These are phyloP conservation scores for Penium margaritaceum DNA, from an alignment of 139 green algal species.

Conservation along the genomic window DNA sequence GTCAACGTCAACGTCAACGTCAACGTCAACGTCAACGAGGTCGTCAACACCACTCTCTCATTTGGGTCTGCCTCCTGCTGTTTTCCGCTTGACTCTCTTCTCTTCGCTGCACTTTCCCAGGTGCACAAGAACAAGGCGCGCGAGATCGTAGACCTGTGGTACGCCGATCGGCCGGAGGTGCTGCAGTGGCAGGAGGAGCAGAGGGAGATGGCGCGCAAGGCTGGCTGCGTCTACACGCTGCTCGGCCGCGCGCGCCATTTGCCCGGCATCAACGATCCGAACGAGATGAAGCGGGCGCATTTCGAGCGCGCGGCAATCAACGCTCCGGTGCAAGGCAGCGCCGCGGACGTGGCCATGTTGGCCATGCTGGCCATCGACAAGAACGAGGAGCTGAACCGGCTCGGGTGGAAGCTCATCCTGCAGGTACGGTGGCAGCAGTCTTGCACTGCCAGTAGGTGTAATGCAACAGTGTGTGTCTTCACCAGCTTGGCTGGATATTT, in stretches of 20 bases:
- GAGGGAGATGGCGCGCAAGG: conserved; percentile 46
- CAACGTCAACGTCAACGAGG: no score
- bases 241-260: conserved; percentile 74
- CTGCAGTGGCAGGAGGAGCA: conserved; percentile 62
- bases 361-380: conserved; percentile 83
- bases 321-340: conserved; percentile 81
- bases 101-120: conserved; percentile 28
- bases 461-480: not conserved
- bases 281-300: conserved; percentile 37
- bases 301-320: conserved; percentile 87
- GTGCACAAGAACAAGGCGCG: conserved; percentile 87
- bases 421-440: conserved; percentile 56
- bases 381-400: conserved; percentile 56
- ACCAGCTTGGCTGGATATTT: not conserved
- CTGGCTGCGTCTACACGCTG: conserved; percentile 56
- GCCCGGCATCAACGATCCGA: conserved; percentile 53
- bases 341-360: conserved; percentile 83
- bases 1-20: no score
- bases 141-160: conserved; percentile 79
- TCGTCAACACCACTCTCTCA: no score
- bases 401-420: conserved; percentile 85
- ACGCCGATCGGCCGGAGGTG: conserved; percentile 68
- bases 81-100: no score
- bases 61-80: no score
- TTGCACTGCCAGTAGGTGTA: conserved; percentile 3